phyloP scores from a whole-genome alignment of 768 basidiomycete species.

The Tubosaeta sp. region DNA sequence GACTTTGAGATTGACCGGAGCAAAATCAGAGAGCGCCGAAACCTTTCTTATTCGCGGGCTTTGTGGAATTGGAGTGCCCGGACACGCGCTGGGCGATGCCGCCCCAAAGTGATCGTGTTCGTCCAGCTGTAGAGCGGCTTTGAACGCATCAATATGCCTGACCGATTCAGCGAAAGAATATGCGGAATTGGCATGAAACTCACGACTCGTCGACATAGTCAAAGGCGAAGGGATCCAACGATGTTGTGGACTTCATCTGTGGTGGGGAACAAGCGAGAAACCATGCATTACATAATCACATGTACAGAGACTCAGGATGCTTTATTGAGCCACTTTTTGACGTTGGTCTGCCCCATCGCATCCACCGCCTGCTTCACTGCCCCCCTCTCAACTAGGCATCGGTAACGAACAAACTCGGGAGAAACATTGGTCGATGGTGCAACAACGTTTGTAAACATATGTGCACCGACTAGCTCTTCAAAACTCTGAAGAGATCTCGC shows the following conservation, averaged over 20 bases:
- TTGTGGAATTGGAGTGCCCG: slow-evolving; percentile 22
- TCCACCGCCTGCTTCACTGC: slow-evolving; percentile 69
- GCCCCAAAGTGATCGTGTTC: slow-evolving; percentile 35
- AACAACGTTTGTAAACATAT: slow-evolving; percentile 52
- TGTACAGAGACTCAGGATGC: slow-evolving; percentile 23
- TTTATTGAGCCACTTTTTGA: slow-evolving; percentile 77
- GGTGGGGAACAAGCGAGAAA: background rate
- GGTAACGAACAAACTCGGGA: slow-evolving; percentile 73
- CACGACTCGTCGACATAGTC: slow-evolving; percentile 75
- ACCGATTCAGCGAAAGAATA: background rate
- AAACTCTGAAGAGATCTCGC: slow-evolving; percentile 54
- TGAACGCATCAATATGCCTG: slow-evolving; percentile 74
- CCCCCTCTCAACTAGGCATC: slow-evolving; percentile 57
- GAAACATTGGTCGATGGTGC: slow-evolving; percentile 47
- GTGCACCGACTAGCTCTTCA: slow-evolving; percentile 56
- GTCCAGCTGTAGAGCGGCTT: slow-evolving; percentile 63
- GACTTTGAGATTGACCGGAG: slow-evolving; percentile 84
- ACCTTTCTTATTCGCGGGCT: slow-evolving; percentile 68
- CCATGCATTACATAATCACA: slow-evolving; percentile 23
- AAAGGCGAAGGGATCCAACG: slow-evolving; percentile 34
- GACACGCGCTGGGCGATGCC: slow-evolving; percentile 19
- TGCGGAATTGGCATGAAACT: slow-evolving; percentile 18
- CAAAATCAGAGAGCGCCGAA: slow-evolving; percentile 81
- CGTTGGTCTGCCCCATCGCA: slow-evolving; percentile 58
- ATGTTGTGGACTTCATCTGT: slow-evolving; percentile 9